Percentiles rank a stretch among this genome's conserved stretches.
Evolutionary conservation across 768 basidiomycete genomes (phyloP).

Genomic region (Boletus patriciae): DNA sequence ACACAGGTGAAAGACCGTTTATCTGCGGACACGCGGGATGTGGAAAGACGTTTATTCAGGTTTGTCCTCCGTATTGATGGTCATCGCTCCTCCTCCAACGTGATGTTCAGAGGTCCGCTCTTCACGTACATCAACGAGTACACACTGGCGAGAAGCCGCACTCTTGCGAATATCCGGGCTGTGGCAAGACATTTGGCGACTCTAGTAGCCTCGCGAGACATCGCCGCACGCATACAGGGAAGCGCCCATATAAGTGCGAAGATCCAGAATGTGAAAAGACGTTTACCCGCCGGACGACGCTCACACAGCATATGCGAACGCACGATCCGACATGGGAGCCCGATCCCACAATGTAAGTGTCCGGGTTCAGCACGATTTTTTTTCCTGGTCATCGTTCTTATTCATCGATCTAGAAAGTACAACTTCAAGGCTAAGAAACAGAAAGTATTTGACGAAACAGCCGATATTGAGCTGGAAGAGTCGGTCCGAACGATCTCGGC

Average conservation of each 20-base stretch:
- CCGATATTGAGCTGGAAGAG: constrained; percentile 63
- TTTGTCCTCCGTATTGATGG: constrained; percentile 31
- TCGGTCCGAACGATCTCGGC: constrained; percentile 76
- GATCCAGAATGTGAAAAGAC: constrained; percentile 82
- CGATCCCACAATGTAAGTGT: constrained; percentile 74
- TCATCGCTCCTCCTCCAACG: constrained; percentile 6
- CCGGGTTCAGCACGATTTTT: constrained; percentile 2
- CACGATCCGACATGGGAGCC: constrained; percentile 86
- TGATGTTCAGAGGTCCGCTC: constrained; percentile 69
- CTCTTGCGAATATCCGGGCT: constrained; percentile 84
- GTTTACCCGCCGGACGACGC: constrained; percentile 80
- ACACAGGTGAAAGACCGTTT: constrained; percentile 88
- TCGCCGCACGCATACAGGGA: constrained; percentile 85
- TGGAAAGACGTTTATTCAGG: constrained; percentile 92
- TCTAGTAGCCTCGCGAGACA: constrained; percentile 91
- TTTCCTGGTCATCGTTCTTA: constrained; percentile 13
- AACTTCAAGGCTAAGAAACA: constrained; percentile 74
- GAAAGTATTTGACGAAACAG: constrained; percentile 50
- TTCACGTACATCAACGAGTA: constrained; percentile 85
- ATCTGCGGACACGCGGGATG: constrained; percentile 69
- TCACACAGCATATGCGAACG: constrained; percentile 85
- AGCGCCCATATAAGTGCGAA: constrained; percentile 84
- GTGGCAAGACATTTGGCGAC: constrained; percentile 86
- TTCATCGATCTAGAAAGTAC: constrained; percentile 54
- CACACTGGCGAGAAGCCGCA: constrained; percentile 95